Evolutionary conservation across 768 basidiomycete species (phyloP), one percentile per base, ranked within the genome.

Genomic region (Lanmaoa pseudosensibilis): DNA sequence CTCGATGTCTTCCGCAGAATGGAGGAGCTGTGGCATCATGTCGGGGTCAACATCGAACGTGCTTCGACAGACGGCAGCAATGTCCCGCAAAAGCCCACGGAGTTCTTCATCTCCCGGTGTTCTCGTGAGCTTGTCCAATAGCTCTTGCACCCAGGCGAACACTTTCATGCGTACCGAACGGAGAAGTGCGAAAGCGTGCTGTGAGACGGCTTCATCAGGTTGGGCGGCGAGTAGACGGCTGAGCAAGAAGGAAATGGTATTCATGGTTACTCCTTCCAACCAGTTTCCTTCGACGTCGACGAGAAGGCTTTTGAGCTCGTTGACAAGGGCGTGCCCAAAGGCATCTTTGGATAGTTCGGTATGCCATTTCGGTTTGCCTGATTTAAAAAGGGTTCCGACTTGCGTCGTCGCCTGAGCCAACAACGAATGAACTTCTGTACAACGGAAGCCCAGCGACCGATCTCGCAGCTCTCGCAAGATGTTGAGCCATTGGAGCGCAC

Each of bases 401-500:
- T 84, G 78, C 57, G 70, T 75, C 0, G 69, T 69, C 3, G 82
- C 71, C 55, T 82, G 82, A 7, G 61, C 65, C 2, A 83, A 18
- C 4, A 83, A 67, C 0, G 66, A 46, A 46, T 81, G 72, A 0
- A 83, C 75, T 13, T 75, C 77, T 1, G 70, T 67, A 6, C 61
- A 50, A 21, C 70, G 67, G 47, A 84, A 76, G 5, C 66, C 73
- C 40, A 84, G 56, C 0, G 61, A 57, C 25, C 71, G 66, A 1
- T 66, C 69, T 5, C 69, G 70, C 15, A 83, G 60, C 56, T 77
- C 78, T 21, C 76, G 73, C 18, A 73, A 52, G 23, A 83, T 75
- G 51, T 83, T 83, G 34, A 76, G 62, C 82, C 81, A 83, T 45
- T 83, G 83, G 0, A 84, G 61, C 2, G 49, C 61, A 0, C 68